Evolutionary conservation across 805 yeast genomes (phyloP), one percentile per base, ranked within the genome.

Genomic region (Yamadazyma phyllophila): DNA sequence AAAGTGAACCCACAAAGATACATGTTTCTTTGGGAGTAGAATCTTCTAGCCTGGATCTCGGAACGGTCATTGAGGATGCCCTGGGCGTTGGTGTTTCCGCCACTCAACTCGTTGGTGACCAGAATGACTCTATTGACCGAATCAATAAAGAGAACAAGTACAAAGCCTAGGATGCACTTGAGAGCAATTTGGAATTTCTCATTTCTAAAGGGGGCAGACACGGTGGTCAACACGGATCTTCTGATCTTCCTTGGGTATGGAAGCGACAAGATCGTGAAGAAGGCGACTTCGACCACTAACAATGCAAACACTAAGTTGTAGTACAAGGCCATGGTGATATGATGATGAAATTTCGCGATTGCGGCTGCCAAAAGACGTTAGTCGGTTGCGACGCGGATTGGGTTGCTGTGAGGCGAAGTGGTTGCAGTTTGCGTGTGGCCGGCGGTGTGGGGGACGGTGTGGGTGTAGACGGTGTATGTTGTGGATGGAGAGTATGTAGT

Each of bases 21-120:
- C 84, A 90, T 81, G 74, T 94, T 94, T 71, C 99, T 82, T 71
- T 94, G 99, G 15, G 97, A 89, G 61, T 91, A 91, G 67, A 94
- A 94, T 60, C 90, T 80, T 66, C 97, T 81, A 16, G 97, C 94
- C 65, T 86, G 90, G 45, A 87, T 75, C 60, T 94, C 98, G 15
- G 89, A 71, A 48, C 96, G 76, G 56, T 87, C 92, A 48, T 71
- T 71, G 41, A 72, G 43, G 17, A 68, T 48, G 2, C 63, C 63
- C 7, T 26, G 26, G 30, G 24, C 24, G 24, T 14, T 37, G 33
- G 55, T 54, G 15, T 46, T 50, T 10, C 44, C 47, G 5, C 57
- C 48, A 34, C 69, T 63, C 59, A 85, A 69, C 59, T 88, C 96
- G 39, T 74, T 71, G 32, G 80, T 74, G 30, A 89, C 88, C 16